Base-by-base conservation (phyloP, 23 red algal species). In the Gracilaria gracilis region DNA sequence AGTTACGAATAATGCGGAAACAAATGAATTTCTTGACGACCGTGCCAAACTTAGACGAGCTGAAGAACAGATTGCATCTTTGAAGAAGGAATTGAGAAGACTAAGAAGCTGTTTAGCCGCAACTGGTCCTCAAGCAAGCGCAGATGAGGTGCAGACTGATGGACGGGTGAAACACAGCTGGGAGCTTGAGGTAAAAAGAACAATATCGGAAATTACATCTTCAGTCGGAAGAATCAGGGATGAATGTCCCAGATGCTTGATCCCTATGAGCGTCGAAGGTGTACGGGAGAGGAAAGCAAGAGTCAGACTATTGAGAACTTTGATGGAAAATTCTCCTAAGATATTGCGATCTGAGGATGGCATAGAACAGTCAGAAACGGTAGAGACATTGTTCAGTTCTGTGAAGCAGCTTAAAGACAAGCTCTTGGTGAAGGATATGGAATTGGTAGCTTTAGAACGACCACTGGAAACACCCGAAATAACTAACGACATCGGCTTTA, bases 1-100 rank as follows among this genome's bases (percentile, higher is more conserved):
- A 16, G 92, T 98, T 8, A 93, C 86, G 23, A 98, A 95, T 71
- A 34, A 83, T 47, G 71, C 92, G 25, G 51, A 74, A 42, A 73
- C 74, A 13, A 98, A 95, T 62, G 96, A 98, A 55, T 82, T 75
- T 19, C 80, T 96, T 65, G 93, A 95, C 39, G 93, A 95, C 47
- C 84, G 85, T 13, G 93, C 93, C 21, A 89, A 87, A 81, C 62
- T 95, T 27, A 39, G 17, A 39, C 85, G 93, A 1, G 81, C 62
- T 31, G 46, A 83, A 66, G 12, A 15, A 27, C 79, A 83, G 55
- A 61, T 83, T 66, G 36, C 16, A 8, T 48, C 33, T 21, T 25
- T 83, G 28, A 61, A 64, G 54, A 83, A 83, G 44, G 72, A 77
- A 77, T 51, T 77, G 72, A 48, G 50, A 51, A 28, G 24, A 51